Conservation (phyloP, 192 early-diverging fungal genomes). For the Coemansia sp. region DNA sequence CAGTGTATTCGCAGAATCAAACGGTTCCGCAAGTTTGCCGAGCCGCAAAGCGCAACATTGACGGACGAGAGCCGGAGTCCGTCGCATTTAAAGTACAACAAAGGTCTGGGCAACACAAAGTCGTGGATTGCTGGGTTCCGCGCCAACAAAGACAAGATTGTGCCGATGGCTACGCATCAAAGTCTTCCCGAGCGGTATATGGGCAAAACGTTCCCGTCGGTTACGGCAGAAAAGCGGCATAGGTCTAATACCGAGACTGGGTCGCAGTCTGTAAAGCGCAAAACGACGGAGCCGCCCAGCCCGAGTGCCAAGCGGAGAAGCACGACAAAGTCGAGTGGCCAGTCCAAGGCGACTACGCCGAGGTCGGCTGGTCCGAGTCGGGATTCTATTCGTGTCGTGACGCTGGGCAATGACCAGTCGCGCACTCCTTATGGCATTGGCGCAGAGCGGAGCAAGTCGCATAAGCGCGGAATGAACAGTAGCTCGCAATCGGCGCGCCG, state of each 20-base stretch:
- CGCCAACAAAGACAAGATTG: conserved; percentile 8
- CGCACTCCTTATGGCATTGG: not conserved
- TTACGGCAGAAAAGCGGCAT: not conserved
- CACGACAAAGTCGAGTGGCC: conserved; percentile 1
- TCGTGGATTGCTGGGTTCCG: conserved; percentile 37
- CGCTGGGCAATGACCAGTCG: not conserved
- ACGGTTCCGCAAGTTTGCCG: conserved; percentile 16
- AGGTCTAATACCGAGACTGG: conserved; percentile 10
- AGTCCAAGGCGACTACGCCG: not conserved
- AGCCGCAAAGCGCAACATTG: conserved; percentile 9
- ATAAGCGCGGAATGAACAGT: not conserved
- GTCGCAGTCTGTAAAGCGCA: conserved; percentile 7
- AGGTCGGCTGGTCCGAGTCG: not conserved
- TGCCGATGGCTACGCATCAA: conserved; percentile 16
- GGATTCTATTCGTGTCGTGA: conserved; percentile 2
- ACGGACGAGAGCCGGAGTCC: conserved; percentile 8
- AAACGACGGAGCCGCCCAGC: not conserved
- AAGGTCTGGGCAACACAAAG: conserved; percentile 17
- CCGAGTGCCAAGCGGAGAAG: conserved; percentile 13
- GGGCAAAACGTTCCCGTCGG: not conserved
- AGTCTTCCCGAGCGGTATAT: conserved; percentile 37
- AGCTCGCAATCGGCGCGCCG: not conserved
- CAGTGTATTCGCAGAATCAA: conserved; percentile 78
- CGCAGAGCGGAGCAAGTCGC: not conserved
- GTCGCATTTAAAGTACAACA: conserved; percentile 7